Evolutionary conservation across 139 green algal species (phyloP).

Genomic region (Desmodesmus armatus): DNA sequence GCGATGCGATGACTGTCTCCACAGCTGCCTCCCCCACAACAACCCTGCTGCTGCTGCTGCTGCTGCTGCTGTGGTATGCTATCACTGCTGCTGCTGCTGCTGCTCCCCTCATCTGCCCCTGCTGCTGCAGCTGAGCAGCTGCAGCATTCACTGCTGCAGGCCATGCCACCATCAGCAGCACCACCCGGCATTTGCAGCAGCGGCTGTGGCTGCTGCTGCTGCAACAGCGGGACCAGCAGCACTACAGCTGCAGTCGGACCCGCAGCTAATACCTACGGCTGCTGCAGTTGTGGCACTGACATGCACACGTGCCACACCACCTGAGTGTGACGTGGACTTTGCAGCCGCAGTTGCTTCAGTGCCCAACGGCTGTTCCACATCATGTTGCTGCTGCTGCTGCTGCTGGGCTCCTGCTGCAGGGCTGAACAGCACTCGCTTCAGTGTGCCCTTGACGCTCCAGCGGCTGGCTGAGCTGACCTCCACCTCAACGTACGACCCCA

Average conservation of each 20-base stretch:
- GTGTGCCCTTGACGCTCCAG: constrained; percentile 76
- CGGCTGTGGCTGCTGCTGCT: neutral
- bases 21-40: neutral
- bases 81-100: constrained; percentile 7
- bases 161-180: too few species aligned
- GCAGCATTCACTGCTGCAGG: too few species aligned
- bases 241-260: neutral
- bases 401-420: constrained; percentile 6
- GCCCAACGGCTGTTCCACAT: neutral
- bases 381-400: neutral
- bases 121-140: too few species aligned
- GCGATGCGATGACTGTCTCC: too few species aligned
- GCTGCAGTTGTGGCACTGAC: neutral
- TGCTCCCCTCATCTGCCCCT: neutral
- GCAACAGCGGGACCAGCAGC: neutral
- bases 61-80: neutral
- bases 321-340: neutral
- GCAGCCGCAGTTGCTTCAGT: neutral
- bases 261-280: neutral
- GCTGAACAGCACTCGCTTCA: neutral
- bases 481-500: constrained; percentile 80
- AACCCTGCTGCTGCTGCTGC: neutral
- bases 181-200: neutral
- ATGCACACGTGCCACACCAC: neutral
- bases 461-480: constrained; percentile 63